These are phyloP conservation scores for Termitomyces sp. DNA, from an alignment of 1,284 basidiomycete genomes.

Conservation along the genomic window DNA sequence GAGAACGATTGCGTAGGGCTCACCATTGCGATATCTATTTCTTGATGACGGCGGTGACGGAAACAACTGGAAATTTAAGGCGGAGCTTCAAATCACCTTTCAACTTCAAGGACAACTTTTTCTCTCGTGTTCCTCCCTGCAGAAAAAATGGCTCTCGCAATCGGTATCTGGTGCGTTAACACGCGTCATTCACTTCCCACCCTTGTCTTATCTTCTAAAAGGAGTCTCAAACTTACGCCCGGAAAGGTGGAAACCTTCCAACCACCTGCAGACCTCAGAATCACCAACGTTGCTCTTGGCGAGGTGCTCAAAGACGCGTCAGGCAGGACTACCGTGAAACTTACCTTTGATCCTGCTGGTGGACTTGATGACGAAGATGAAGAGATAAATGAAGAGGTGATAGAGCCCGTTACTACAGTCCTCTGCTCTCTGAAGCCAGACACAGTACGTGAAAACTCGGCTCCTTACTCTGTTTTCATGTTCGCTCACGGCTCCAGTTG, in stretches of 20 bases:
- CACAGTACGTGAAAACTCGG: constrained; percentile 42
- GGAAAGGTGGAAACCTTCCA: constrained; percentile 60
- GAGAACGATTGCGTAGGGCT: constrained; percentile 20
- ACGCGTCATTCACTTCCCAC: constrained; percentile 17
- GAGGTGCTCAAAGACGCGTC: constrained; percentile 63
- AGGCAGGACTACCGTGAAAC: constrained; percentile 75
- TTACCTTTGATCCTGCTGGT: constrained; percentile 53
- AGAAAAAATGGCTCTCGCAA: constrained; percentile 48
- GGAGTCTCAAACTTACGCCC: constrained; percentile 59
- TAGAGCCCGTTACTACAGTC: constrained; percentile 44
- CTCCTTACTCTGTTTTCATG: not conserved
- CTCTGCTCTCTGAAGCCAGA: constrained; percentile 71
- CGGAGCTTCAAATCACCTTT: constrained; percentile 33
- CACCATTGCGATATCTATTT: constrained; percentile 39
- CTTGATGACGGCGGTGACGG: constrained; percentile 10
- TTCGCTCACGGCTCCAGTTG: constrained; percentile 41
- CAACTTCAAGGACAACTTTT: constrained; percentile 18
- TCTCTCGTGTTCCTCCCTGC: constrained; percentile 10
- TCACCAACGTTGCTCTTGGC: constrained; percentile 83
- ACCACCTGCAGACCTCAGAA: constrained; percentile 68
- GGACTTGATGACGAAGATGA: constrained; percentile 43
- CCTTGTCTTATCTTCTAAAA: constrained; percentile 24
- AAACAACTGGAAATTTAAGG: constrained; percentile 8
- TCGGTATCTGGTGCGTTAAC: constrained; percentile 56
- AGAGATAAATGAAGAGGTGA: constrained; percentile 50